phyloP scores from a whole-genome alignment of 345 rosid species.

The Anastatica hierochuntica region DNA sequence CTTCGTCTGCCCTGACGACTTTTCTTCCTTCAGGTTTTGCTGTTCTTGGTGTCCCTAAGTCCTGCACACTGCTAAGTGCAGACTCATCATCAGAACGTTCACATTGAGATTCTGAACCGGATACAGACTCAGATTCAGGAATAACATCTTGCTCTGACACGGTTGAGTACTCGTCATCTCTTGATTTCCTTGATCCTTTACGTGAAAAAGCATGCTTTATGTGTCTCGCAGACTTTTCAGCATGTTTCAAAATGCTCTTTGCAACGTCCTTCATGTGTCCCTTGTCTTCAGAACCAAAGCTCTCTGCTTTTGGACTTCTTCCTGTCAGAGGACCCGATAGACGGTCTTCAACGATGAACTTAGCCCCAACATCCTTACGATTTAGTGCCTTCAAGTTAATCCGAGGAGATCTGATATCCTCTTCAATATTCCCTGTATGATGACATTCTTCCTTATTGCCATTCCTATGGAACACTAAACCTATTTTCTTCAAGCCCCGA shows the following conservation, averaged over 20 bases:
- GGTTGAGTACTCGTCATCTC: constrained; percentile 10
- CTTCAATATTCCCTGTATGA: constrained; percentile 29
- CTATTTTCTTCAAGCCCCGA: constrained; percentile 42
- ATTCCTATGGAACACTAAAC: constrained; percentile 40
- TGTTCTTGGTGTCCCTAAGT: constrained; percentile 16
- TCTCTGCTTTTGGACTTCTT: constrained; percentile 27
- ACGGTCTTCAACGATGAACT: constrained; percentile 40
- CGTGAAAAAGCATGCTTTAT: constrained; percentile 54
- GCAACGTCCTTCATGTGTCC: constrained; percentile 50
- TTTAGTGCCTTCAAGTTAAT: constrained; percentile 47
- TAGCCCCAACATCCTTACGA: constrained; percentile 36
- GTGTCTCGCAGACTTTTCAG: constrained; percentile 46
- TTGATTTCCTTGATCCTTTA: constrained; percentile 47
- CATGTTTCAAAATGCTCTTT: constrained; percentile 52
- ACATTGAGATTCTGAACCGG: constrained; percentile 9
- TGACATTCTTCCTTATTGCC: constrained; percentile 30
- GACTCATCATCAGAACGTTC: constrained; percentile 40
- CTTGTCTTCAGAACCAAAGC: constrained; percentile 38
- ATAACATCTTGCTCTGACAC: constrained; percentile 24
- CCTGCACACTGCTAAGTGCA: constrained; percentile 7
- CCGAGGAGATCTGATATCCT: constrained; percentile 37
- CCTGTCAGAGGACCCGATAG: constrained; percentile 27
- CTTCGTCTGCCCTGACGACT: constrained; percentile 13
- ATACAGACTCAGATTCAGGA: constrained; percentile 35
- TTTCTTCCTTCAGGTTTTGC: constrained; percentile 19